Evolutionary conservation across 257 asterid species (phyloP), one percentile per base, ranked within the genome.

Genomic region (Solanum paucissectum): DNA sequence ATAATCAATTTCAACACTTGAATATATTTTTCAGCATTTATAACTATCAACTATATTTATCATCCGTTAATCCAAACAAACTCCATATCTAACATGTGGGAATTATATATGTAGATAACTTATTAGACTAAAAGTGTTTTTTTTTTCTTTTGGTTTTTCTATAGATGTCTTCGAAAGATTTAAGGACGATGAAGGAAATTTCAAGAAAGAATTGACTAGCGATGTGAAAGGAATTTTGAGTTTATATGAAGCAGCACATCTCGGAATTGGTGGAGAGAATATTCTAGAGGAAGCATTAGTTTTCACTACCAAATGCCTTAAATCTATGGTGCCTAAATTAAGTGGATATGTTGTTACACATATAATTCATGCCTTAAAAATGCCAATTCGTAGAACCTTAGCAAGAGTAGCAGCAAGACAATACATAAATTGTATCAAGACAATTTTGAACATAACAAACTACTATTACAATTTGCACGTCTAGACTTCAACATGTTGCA

Each of bases 161-260:
- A 36, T 34, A 84, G 87, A 64, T 85, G 66, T n/a, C 4, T 27
- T 85, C 4, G 2, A 20, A 20, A 38, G 23, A 73, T 85, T 68
- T 49, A 85, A 25, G 32, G 71, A 36, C 3, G 55, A 60, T 0
- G 64, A 87, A 42, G 81, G 81, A 10, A 40, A 77, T 36, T 77
- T 87, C 42, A 87, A 13, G 74, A 10, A 76, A 38, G 85, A 20
- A 8, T 44, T 87, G 18, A 4, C 29, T 18, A 62, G 71, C 12
- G 36, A 87, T 23, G 58, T 87, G 37, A 87, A 60, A 34, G 88
- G 88, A 40, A 5, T 87, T 33, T 75, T 87, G 86, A 83, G 77
- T 9, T 77, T 87, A 29, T 81, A 76, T 42, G 88, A 87, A 62
- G 88, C 86, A 72, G 83, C 88, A 14, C 88, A 77, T 60, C 16